Conservation (phyloP, 371 early-diverging fungal genomes). For the Mucor mucedo region DNA sequence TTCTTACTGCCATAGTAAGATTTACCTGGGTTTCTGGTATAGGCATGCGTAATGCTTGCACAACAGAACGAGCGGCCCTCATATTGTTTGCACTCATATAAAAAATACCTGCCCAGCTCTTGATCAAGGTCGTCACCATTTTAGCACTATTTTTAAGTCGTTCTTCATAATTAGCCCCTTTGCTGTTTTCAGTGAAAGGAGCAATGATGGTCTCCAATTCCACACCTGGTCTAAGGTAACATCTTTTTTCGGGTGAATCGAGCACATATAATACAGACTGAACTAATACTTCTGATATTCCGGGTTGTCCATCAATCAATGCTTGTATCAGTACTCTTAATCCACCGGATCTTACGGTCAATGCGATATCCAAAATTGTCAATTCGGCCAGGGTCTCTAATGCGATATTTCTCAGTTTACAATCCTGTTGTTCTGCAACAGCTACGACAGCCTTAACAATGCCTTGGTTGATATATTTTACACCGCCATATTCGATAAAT, state of each 20-base stretch:
- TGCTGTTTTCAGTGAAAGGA: slow-evolving; percentile 76
- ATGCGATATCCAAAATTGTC: slow-evolving; percentile 61
- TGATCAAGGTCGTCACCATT: slow-evolving; percentile 66
- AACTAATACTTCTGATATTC: slow-evolving; percentile 68
- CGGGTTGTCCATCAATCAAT: slow-evolving; percentile 73
- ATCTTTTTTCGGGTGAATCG: slow-evolving; percentile 70
- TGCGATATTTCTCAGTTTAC: slow-evolving; percentile 72
- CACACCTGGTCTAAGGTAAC: slow-evolving; percentile 75
- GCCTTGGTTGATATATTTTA: slow-evolving; percentile 61
- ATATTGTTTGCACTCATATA: slow-evolving; percentile 78
- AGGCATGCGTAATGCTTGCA: slow-evolving; percentile 77
- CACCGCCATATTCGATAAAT: slow-evolving; percentile 72
- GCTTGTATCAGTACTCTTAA: slow-evolving; percentile 72
- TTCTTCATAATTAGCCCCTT: slow-evolving; percentile 66
- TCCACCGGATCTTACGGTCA: slow-evolving; percentile 73
- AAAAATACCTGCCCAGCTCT: slow-evolving; percentile 82
- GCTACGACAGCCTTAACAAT: slow-evolving; percentile 79
- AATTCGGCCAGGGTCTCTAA: slow-evolving; percentile 83
- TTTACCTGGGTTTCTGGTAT: slow-evolving; percentile 76
- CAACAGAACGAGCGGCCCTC: slow-evolving; percentile 73
- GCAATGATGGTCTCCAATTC: slow-evolving; percentile 80
- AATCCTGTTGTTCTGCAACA: slow-evolving; percentile 81
- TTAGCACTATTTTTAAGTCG: slow-evolving; percentile 66
- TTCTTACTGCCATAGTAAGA: not conserved
- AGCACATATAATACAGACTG: slow-evolving; percentile 73